These are phyloP conservation scores for Plasmodium malariae DNA, from an alignment of 169 alveolate species.

Conservation along the genomic window DNA sequence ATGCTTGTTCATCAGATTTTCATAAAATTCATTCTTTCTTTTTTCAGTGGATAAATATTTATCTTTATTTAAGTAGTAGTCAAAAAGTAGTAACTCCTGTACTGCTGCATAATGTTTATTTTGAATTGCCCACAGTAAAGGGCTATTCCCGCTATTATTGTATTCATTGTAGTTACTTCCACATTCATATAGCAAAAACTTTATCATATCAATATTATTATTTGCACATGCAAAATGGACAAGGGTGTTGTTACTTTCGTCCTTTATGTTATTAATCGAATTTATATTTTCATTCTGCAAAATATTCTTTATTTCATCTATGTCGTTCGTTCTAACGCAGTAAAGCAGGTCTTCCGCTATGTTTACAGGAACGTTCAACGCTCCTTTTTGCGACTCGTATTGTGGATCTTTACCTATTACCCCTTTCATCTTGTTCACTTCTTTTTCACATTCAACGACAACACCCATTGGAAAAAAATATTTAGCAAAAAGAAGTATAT, in stretches of 20 bases:
- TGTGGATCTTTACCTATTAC: not conserved
- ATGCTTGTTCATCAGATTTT: constrained; percentile 45
- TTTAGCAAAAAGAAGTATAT: not conserved
- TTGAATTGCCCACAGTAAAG: constrained; percentile 86
- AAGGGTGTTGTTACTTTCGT: constrained; percentile 79
- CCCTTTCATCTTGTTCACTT: not conserved
- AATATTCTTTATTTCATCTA: constrained; percentile 46
- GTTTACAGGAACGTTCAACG: not conserved
- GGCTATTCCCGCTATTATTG: constrained; percentile 84
- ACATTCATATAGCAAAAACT: constrained; percentile 80
- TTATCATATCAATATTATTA: constrained; percentile 78
- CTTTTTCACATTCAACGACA: not conserved
- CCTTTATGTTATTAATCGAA: constrained; percentile 60
- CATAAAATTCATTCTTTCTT: constrained; percentile 36
- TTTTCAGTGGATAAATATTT: constrained; percentile 61
- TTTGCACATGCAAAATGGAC: constrained; percentile 85
- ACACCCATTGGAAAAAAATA: not conserved
- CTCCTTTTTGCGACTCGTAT: not conserved
- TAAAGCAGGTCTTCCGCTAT: constrained; percentile 55
- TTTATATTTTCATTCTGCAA: constrained; percentile 49
- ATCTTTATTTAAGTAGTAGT: constrained; percentile 76
- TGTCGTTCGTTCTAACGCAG: constrained; percentile 53
- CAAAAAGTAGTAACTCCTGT: constrained; percentile 78
- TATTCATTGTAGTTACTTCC: constrained; percentile 74
- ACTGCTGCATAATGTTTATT: constrained; percentile 81